Percentiles rank a stretch among this genome's conserved stretches.
Conservation (phyloP, 2,329 filamentous ascomycete genomes). For the Shiraia sp. region DNA sequence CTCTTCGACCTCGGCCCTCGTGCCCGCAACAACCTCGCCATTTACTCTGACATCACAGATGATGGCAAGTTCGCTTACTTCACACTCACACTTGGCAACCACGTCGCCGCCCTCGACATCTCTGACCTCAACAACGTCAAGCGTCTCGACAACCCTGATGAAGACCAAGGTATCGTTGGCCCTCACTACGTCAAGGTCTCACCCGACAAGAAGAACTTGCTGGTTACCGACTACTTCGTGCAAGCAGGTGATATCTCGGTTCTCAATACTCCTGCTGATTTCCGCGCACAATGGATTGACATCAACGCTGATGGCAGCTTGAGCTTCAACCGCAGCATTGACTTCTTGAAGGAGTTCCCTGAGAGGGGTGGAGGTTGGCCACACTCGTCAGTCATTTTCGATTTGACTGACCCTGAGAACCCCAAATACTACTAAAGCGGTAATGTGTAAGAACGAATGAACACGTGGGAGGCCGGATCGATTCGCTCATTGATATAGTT, state of each 20-base stretch:
- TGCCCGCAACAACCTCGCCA: constrained; percentile 60
- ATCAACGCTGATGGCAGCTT: constrained; percentile 37
- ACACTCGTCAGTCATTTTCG: constrained; percentile 61
- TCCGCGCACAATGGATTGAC: constrained; percentile 65
- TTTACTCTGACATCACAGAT: constrained; percentile 63
- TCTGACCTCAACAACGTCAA: constrained; percentile 63
- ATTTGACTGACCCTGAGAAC: constrained; percentile 53
- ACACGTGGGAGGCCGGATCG: no score
- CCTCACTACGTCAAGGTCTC: constrained; percentile 68
- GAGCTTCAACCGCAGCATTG: constrained; percentile 62
- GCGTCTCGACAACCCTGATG: constrained; percentile 63
- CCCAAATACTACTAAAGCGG: constrained; percentile 6
- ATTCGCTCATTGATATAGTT: no score
- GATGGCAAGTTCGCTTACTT: constrained; percentile 64
- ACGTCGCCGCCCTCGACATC: constrained; percentile 65
- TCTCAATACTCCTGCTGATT: constrained; percentile 65
- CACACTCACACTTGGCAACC: constrained; percentile 64
- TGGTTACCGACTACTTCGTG: constrained; percentile 69
- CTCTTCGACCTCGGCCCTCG: constrained; percentile 62
- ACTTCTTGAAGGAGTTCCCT: constrained; percentile 58
- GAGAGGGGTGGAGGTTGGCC: constrained; percentile 61
- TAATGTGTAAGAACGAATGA: no score
- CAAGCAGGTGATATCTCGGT: constrained; percentile 64
- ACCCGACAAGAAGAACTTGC: constrained; percentile 65
- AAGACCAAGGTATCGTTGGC: constrained; percentile 62